phyloP scores from a whole-genome alignment of 306 rosid genomes.

The Myrica gale region DNA sequence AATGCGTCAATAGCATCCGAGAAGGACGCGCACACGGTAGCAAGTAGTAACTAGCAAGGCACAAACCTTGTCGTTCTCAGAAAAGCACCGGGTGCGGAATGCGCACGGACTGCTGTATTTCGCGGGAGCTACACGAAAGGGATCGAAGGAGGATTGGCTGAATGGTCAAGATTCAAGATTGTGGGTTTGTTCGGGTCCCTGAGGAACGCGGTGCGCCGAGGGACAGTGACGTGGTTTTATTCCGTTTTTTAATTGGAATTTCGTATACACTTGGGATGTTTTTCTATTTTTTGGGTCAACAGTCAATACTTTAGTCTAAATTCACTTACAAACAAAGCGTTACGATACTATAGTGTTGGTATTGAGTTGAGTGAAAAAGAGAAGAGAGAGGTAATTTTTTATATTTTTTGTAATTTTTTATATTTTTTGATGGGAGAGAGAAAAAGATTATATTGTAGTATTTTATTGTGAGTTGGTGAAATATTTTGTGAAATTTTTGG shows the following conservation, averaged over 20 bases:
- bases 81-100: constrained; percentile 26
- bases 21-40: constrained; percentile 12
- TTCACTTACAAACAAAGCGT: too few relatives aligned
- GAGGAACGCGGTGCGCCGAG: background rate
- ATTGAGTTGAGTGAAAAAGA: too few relatives aligned
- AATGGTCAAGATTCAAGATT: background rate
- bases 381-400: too few relatives aligned
- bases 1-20: constrained; percentile 17
- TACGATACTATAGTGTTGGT: too few relatives aligned
- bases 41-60: background rate
- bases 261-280: background rate
- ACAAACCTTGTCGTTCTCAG: background rate
- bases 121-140: background rate
- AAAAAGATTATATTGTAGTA: too few relatives aligned
- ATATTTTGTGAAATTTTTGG: too few relatives aligned
- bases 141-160: constrained; percentile 2
- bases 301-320: background rate
- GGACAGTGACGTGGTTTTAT: background rate
- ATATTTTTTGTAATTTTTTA: too few relatives aligned
- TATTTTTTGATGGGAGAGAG: too few relatives aligned
- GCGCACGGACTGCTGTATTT: background rate
- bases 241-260: background rate
- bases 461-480: too few relatives aligned
- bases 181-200: background rate
- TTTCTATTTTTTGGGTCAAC: too few relatives aligned